These are phyloP conservation scores for Gardenia jasminoides DNA, from an alignment of 257 asterid genomes.

Conservation along the genomic window DNA sequence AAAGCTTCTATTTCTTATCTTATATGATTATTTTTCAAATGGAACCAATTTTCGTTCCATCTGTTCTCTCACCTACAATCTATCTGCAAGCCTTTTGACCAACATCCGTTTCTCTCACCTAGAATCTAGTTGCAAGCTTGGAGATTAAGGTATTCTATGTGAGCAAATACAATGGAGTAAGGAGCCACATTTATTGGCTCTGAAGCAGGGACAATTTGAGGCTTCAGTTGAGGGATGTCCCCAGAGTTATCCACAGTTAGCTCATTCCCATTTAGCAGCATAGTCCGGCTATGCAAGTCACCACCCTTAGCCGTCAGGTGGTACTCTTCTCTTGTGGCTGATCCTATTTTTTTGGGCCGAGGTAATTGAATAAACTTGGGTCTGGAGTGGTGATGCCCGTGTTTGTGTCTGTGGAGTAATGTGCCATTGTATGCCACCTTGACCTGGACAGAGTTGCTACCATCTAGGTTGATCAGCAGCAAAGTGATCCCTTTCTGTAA, in stretches of 20 bases:
- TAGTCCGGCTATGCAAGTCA: slow-evolving; percentile 62
- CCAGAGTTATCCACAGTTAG: slow-evolving; percentile 48
- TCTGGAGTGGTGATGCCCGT: slow-evolving; percentile 29
- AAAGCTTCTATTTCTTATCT: neutral
- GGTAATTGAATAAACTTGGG: slow-evolving; percentile 20
- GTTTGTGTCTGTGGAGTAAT: slow-evolving; percentile 15
- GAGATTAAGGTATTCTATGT: slow-evolving; percentile 47
- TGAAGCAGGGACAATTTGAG: slow-evolving; percentile 44
- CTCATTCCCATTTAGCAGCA: slow-evolving; percentile 64
- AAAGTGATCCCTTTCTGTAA: slow-evolving; percentile 72
- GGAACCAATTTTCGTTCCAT: slow-evolving; percentile 23
- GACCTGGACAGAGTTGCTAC: slow-evolving; percentile 40
- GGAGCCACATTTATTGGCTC: slow-evolving; percentile 59
- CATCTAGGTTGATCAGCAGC: slow-evolving; percentile 71
- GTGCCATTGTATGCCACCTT: slow-evolving; percentile 38
- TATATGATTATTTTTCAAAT: slow-evolving; percentile 1
- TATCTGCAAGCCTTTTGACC: slow-evolving; percentile 40
- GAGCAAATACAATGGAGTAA: slow-evolving; percentile 75
- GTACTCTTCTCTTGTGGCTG: slow-evolving; percentile 62
- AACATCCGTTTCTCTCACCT: slow-evolving; percentile 13
- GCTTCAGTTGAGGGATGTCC: slow-evolving; percentile 52
- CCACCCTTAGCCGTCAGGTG: slow-evolving; percentile 77
- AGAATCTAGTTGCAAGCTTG: slow-evolving; percentile 55
- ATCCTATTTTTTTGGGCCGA: slow-evolving; percentile 21
- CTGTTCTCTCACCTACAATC: slow-evolving; percentile 17